A percentile compares a stretch with the other conserved stretches of the same genome.
These are phyloP conservation scores for Pezicula radicicola DNA, from an alignment of 2,329 filamentous ascomycete genomes.

Conservation along the genomic window DNA sequence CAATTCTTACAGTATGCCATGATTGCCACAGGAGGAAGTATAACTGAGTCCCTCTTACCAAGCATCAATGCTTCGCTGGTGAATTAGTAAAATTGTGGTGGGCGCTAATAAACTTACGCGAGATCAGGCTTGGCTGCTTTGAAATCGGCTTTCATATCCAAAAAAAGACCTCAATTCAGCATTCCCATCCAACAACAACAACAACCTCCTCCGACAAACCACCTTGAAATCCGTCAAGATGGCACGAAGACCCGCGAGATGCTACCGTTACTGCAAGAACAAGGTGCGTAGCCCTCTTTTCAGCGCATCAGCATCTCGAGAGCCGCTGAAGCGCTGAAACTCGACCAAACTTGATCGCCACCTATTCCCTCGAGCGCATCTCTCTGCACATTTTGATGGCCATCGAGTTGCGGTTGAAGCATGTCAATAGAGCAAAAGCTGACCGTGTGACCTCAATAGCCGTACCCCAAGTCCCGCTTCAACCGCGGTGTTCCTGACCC, in stretches of 20 bases:
- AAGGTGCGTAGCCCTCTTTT: conserved; percentile 65
- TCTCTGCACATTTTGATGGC: not conserved
- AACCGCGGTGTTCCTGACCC: conserved; percentile 95
- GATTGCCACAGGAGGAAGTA: no score
- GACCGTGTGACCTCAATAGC: conserved; percentile 45
- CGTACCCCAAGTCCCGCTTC: conserved; percentile 99
- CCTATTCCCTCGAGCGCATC: not conserved
- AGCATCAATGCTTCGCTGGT: no score
- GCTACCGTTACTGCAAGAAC: conserved; percentile 99
- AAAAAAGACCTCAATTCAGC: no score
- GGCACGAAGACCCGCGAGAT: conserved; percentile 98
- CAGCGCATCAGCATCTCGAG: not conserved
- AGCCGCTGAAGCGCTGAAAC: not conserved
- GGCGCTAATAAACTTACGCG: conserved; percentile 1
- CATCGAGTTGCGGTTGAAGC: not conserved
- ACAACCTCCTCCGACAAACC: conserved; percentile 34
- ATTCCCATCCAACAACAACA: no score
- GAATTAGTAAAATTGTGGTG: not conserved
- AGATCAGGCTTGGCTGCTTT: conserved; percentile 1
- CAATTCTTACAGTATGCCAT: no score
- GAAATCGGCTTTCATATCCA: no score
- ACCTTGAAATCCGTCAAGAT: conserved; percentile 74
- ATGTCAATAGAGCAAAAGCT: conserved; percentile 7
- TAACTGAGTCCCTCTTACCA: no score
- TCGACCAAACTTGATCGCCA: conserved; percentile 8